Base-by-base conservation (phyloP, 2,329 filamentous ascomycete species). In the Ceratocystis albifundus region DNA sequence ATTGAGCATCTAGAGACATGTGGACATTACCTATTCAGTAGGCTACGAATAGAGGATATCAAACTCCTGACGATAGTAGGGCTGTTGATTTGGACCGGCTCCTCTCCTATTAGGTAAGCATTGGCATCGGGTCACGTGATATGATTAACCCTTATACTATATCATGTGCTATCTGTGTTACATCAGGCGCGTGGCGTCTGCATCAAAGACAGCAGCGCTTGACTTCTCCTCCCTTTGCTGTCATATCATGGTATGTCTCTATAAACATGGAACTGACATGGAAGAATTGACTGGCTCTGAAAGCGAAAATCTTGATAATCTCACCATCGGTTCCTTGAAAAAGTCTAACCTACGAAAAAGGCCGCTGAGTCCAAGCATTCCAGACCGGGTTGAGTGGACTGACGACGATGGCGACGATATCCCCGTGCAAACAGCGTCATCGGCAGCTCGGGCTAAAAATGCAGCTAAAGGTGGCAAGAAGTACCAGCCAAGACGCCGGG, bases 401-500 rank as follows among this genome's bases (percentile, higher is more conserved):
- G 64, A 66, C 28, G 64, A 65, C 12, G 64, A 65, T 17, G 64
- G 62, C 15, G 64, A 66, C n/a, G 64, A 61, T 17, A n/a, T 63
- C 10, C 45, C 20, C 2, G 61, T 32, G 53, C 53, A 57, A 30
- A 15, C 25, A 7, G 25, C n/a, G 8, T 4, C 12, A 30, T 30
- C 10, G 25, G 53, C 28, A 30, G 28, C 4, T 12, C 53, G 4
- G 36, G 36, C 12, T 41, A 41, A 41, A 41, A 12, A 41, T 41
- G 36, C 36, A 41, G 10, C 8, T 28, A 30, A 57, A 32, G 28
- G 15, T 4, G 4, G 28, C 22, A 17, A 7, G 12, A 30, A 30
- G 3, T 7, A 5, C n/a, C 28, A 12, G 5, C 30, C 53, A 3
- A 25, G 22, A n/a, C 53, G 25, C 12, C 53, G 25, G 15, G 25